Percentiles rank a stretch among this genome's conserved stretches.
Conservation (phyloP, 2,329 filamentous ascomycete species). For the Orbilia oligospora region DNA sequence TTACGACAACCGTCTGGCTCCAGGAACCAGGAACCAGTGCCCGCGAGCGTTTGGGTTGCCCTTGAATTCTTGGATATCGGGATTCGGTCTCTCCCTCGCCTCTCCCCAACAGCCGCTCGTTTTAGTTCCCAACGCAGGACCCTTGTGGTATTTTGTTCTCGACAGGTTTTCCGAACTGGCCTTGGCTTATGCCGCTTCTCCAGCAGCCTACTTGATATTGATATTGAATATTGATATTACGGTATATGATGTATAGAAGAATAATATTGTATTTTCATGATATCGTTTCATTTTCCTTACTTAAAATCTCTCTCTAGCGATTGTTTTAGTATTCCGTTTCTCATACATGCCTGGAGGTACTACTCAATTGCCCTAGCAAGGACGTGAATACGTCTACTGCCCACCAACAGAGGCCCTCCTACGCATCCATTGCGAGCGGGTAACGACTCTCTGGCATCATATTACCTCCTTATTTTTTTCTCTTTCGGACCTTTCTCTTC, state of each 20-base stretch:
- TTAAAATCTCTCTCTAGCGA: constrained; percentile 10
- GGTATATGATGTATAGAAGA: constrained; percentile 27
- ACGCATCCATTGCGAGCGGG: not conserved
- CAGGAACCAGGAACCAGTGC: constrained; percentile 47
- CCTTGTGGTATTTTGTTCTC: constrained; percentile 45
- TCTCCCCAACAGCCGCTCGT: constrained; percentile 24
- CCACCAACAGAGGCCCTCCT: not conserved
- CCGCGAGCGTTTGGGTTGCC: constrained; percentile 11
- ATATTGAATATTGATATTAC: constrained; percentile 1
- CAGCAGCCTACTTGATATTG: not conserved
- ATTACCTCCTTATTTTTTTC: not conserved
- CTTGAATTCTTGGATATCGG: constrained; percentile 22
- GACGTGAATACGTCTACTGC: constrained; percentile 2
- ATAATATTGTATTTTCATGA: not conserved
- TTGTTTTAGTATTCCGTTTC: not conserved
- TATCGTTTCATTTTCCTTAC: constrained; percentile 6
- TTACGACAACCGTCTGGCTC: constrained; percentile 39
- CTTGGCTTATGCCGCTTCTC: not conserved
- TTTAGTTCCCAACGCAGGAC: constrained; percentile 42
- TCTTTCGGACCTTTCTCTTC: not conserved
- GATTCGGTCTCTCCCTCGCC: constrained; percentile 15
- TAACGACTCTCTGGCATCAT: not conserved
- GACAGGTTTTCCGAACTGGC: not conserved
- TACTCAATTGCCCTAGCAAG: not conserved
- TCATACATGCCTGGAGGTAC: not conserved